Percentiles rank a stretch among this genome's conserved stretches.
These are phyloP conservation scores for Podospora sp. DNA, from an alignment of 495 filamentous ascomycete genomes.

Conservation along the genomic window DNA sequence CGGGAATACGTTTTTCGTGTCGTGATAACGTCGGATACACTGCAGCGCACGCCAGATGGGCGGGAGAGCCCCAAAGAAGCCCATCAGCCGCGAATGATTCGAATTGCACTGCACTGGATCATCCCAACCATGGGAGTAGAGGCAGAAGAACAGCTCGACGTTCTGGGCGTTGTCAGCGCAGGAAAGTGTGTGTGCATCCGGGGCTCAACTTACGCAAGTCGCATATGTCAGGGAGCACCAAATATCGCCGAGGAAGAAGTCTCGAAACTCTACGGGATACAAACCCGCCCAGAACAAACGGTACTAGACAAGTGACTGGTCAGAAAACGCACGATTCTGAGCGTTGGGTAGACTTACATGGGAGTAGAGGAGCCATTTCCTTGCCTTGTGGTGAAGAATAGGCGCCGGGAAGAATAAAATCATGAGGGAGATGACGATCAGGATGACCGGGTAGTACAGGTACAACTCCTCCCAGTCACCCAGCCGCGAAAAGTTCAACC, in stretches of 20 bases:
- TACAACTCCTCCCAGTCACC: constrained; percentile 66
- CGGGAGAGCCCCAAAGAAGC: constrained; percentile 83
- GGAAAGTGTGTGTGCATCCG: too few relatives aligned
- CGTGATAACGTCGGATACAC: constrained; percentile 85
- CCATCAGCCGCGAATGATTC: constrained; percentile 76
- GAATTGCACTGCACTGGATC: constrained; percentile 80
- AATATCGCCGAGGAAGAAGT: constrained; percentile 98
- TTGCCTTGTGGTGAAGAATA: constrained; percentile 72
- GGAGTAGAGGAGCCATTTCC: constrained; percentile 82
- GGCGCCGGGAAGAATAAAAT: constrained; percentile 76
- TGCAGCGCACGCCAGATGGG: constrained; percentile 88
- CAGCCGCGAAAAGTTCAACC: constrained; percentile 78
- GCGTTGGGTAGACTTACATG: constrained; percentile 58
- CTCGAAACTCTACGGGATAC: constrained; percentile 93
- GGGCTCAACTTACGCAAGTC: constrained; percentile 67
- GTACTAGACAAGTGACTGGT: constrained; percentile 58
- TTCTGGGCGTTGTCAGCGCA: constrained; percentile 55
- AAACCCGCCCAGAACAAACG: constrained; percentile 81
- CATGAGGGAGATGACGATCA: constrained; percentile 65
- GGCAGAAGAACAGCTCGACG: constrained; percentile 90
- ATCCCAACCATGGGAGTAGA: constrained; percentile 77
- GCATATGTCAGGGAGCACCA: constrained; percentile 92
- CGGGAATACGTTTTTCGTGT: constrained; percentile 85
- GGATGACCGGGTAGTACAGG: constrained; percentile 84
- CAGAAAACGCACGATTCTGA: not conserved